Base-by-base conservation (phyloP, 352 stramenopile genomes). In the Phytophthora cactorum region DNA sequence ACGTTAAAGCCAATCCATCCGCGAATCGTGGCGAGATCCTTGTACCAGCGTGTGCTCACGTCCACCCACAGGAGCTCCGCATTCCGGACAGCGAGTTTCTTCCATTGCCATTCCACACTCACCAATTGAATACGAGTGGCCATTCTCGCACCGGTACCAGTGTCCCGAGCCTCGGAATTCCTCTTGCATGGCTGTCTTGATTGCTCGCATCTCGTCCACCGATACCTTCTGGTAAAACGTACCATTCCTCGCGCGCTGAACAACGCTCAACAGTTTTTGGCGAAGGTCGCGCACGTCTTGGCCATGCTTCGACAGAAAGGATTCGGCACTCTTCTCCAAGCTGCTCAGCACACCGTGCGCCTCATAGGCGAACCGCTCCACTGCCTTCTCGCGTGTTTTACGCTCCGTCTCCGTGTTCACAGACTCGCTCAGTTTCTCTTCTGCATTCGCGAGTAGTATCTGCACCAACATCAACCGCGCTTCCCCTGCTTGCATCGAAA, bases 21-120 rank as follows among this genome's bases (percentile, higher is more conserved):
- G 44, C 44, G 44, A 32, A 12, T 51, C 44, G 22, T 32, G 28
- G 12, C 12, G 44, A 27, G 44, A 51, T 51, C 44, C n/a, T 32
- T 31, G 44, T 10, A 51, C 44, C 12, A 51, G 9, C 44, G 0
- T 22, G 51, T 96, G 89, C 17, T 79, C 63, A 2, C 25, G 15
- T 7, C 89, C 88, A 15, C 89, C 89, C 6, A 97, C 76, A 25
- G 46, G 39, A 7, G 74, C 86, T 8, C 77, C 76, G 71, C 89
- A 97, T 54, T 97, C 89, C 2, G 82, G 74, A 43, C 89, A 97
- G 1, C 17, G 62, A 6, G 73, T 64, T 58, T 69, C 45, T 52
- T 94, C 45, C 85, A 95, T 97, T 5, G 88, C 81, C 49, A 80
- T 77, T 28, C 89, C 86, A 59, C 89, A 97, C 47, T 96, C 86